phyloP scores from a whole-genome alignment of 2,329 filamentous ascomycete species.

The Leptographium radiaticola region DNA sequence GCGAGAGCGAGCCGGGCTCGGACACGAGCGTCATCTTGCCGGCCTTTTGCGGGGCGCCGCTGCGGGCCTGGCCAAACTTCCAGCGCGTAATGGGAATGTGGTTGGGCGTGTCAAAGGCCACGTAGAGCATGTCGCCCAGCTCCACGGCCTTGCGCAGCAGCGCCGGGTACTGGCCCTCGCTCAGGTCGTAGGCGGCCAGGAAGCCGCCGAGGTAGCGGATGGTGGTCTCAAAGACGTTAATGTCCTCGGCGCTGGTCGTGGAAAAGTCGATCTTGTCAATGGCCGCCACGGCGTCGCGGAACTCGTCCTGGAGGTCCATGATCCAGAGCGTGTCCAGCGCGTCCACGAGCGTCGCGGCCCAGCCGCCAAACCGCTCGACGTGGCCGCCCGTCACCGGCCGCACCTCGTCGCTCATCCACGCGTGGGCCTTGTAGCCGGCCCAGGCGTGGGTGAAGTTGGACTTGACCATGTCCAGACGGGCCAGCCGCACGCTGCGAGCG shows the following conservation, averaged over 20 bases:
- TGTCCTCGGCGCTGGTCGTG: slow-evolving; percentile 22
- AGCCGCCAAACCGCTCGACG: slow-evolving; percentile 32
- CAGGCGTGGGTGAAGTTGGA: slow-evolving; percentile 23
- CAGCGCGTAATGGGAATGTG: slow-evolving; percentile 34
- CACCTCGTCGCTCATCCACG: slow-evolving; percentile 35
- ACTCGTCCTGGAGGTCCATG: slow-evolving; percentile 39
- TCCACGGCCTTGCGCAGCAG: slow-evolving; percentile 38
- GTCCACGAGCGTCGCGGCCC: slow-evolving; percentile 40
- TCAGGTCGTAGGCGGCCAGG: slow-evolving; percentile 17
- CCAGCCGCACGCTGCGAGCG: slow-evolving; percentile 15
- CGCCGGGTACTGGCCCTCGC: slow-evolving; percentile 23
- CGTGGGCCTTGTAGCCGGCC: slow-evolving; percentile 31
- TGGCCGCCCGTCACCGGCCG: slow-evolving; percentile 18
- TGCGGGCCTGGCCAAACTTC: slow-evolving; percentile 22
- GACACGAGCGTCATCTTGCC: slow-evolving; percentile 27
- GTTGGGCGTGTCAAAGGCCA: slow-evolving; percentile 41
- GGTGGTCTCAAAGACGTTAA: slow-evolving; percentile 22
- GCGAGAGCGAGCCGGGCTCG: slow-evolving; percentile 49
- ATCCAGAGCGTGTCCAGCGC: slow-evolving; percentile 41
- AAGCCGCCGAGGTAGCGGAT: slow-evolving; percentile 20
- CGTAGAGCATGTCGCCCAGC: slow-evolving; percentile 39
- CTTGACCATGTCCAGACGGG: slow-evolving; percentile 20
- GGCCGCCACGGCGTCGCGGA: slow-evolving; percentile 33
- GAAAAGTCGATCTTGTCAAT: slow-evolving; percentile 34
- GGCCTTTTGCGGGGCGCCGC: slow-evolving; percentile 17